Evolutionary conservation across 257 asterid species (phyloP), one percentile per base, ranked within the genome.

Genomic region (Craterostigma plantagineum): DNA sequence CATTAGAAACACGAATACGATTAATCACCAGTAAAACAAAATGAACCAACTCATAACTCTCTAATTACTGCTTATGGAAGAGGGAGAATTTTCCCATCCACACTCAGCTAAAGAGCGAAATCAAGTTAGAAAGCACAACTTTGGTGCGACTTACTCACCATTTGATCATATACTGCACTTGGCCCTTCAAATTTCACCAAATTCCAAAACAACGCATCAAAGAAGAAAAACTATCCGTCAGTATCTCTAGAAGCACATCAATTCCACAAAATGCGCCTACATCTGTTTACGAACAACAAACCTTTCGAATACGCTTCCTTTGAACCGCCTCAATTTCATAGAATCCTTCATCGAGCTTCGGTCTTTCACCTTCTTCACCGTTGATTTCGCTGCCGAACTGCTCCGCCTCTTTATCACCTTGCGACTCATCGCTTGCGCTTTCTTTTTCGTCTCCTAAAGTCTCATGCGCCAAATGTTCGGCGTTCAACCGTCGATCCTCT

Each of bases 81-180:
- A 23, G 30, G 30, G 30, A 23, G 6, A 23, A 23, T 23, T 23
- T 23, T 2, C 30, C 30, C n/a, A n/a, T n/a, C n/a, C 30, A 23
- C 14, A 13, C 12, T 14, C 54, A 52, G 42, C 45, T 15, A 38
- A 2, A 11, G 12, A 8, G 30, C 40, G 7, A 51, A 52, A 11
- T 14, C 14, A 15, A 0, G 1, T 9, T 30, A 58, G 11, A 46
- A 46, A 49, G 23, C 42, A 2, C 33, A 13, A 18, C 33, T 14
- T 37, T 1, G 43, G 7, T 9, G 7, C 14, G n/a, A 17, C 33
- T 14, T 33, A 66, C 92, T 66, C 55, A 79, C 92, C 92, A 79
- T 72, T 79, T 79, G 44, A 79, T 79, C 56, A 79, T 67, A 58
- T 79, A 86, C 73, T 86, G 92, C 48, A 65, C 76, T 73, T 73